Evolutionary conservation across 129 eudicot genomes (phyloP).

Genomic region (Calendula officinalis): DNA sequence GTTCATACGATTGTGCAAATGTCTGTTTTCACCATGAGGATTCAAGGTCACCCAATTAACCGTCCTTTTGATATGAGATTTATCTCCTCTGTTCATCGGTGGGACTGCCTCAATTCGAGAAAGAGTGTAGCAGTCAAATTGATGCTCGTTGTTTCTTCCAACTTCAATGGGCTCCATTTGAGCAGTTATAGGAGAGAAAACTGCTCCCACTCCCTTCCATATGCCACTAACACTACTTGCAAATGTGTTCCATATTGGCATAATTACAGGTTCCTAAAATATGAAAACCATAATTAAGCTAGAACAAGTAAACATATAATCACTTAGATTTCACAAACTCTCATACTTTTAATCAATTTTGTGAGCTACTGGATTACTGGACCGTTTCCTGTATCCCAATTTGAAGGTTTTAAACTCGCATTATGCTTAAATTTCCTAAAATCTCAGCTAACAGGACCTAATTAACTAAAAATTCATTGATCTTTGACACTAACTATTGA

Average conservation of each 20-base stretch:
- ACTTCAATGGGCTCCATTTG: conserved; percentile 95
- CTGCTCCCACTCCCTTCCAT: conserved; percentile 99
- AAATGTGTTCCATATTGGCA: conserved; percentile 88
- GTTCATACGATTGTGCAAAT: conserved; percentile 27
- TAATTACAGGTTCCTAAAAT: conserved; percentile 88
- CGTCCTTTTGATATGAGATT: conserved; percentile 53
- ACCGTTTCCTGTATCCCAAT: too few species aligned
- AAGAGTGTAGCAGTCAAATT: conserved; percentile 88
- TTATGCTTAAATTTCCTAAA: background rate
- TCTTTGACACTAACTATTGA: background rate
- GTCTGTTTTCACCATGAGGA: conserved; percentile 72
- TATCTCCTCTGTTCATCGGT: conserved; percentile 38
- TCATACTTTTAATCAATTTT: too few species aligned
- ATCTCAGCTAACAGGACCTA: background rate
- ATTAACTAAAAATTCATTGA: background rate
- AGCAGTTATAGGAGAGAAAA: conserved; percentile 91
- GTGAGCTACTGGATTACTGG: too few species aligned
- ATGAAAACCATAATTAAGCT: conserved; percentile 17
- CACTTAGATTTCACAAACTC: background rate
- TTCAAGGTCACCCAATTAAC: conserved; percentile 90
- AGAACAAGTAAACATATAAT: conserved; percentile 1
- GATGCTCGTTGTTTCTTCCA: conserved; percentile 67
- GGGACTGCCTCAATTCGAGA: conserved; percentile 68
- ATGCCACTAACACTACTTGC: conserved; percentile 91
- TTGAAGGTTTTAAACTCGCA: too few species aligned